Percentiles rank a stretch among this genome's conserved stretches.
Evolutionary conservation across 2,329 filamentous ascomycete species (phyloP).

Genomic region (Hypoxylon sp.): DNA sequence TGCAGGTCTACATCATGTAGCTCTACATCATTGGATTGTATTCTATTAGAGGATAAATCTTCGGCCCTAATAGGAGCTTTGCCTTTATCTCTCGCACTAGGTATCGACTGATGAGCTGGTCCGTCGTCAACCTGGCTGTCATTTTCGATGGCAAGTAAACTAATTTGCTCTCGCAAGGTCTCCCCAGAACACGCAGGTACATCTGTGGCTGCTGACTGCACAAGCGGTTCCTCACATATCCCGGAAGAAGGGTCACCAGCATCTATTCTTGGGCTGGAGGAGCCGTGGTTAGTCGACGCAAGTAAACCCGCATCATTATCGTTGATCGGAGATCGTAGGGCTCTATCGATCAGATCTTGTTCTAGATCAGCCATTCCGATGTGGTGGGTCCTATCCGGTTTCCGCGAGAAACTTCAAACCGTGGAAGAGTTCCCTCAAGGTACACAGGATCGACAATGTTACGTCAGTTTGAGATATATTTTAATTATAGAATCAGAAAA

Average conservation of each 20-base stretch:
- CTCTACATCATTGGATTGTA: conserved; percentile 3
- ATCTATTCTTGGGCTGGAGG: background rate
- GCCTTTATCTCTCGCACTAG: conserved; percentile 22
- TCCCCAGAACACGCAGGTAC: background rate
- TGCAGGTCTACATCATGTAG: conserved; percentile 9
- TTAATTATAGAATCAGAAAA: conserved; percentile 42
- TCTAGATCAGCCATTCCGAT: conserved; percentile 31
- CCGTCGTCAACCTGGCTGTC: conserved; percentile 9
- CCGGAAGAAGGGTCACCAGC: background rate
- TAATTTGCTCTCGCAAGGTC: conserved; percentile 5
- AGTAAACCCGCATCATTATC: background rate
- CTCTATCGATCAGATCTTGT: conserved; percentile 26
- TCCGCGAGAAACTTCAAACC: conserved; percentile 13
- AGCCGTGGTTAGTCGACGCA: conserved; percentile 7
- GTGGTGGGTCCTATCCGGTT: conserved; percentile 17
- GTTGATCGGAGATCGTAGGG: conserved; percentile 5
- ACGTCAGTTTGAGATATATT: conserved; percentile 31
- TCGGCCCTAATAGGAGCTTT: conserved; percentile 27
- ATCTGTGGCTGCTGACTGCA: background rate
- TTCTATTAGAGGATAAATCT: conserved; percentile 4
- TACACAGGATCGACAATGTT: conserved; percentile 27
- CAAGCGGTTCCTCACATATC: conserved; percentile 2
- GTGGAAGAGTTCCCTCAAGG: conserved; percentile 11
- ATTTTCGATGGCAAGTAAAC: conserved; percentile 6
- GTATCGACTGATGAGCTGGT: conserved; percentile 2